phyloP scores from a whole-genome alignment of 2,329 filamentous ascomycete species.

The Penicillium sp. region DNA sequence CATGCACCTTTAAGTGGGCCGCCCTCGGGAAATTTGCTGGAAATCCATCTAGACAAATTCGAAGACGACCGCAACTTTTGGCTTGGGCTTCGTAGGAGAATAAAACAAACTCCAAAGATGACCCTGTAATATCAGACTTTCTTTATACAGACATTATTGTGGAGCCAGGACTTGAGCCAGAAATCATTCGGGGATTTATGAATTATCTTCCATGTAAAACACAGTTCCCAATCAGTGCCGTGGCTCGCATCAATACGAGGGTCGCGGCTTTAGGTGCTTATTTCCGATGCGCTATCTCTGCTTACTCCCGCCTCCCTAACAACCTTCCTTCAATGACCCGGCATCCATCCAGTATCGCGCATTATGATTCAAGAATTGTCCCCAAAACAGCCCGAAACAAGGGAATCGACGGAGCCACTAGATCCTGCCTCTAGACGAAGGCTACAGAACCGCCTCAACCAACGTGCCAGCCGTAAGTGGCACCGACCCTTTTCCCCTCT shows the following conservation, averaged over 20 bases:
- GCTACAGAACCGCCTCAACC: conserved; percentile 34
- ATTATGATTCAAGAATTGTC: background rate
- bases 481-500: background rate
- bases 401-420: background rate
- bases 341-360: background rate
- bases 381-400: background rate
- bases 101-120: too few relatives aligned
- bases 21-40: too few relatives aligned
- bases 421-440: conserved; percentile 23
- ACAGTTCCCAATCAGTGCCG: too few relatives aligned
- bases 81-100: too few relatives aligned
- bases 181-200: too few relatives aligned
- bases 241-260: background rate
- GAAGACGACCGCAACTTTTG: too few relatives aligned
- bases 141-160: too few relatives aligned
- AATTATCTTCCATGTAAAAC: too few relatives aligned
- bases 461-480: conserved; percentile 32
- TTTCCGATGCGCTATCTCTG: conserved; percentile 12
- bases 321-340: background rate
- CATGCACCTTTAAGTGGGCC: too few relatives aligned
- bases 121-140: too few relatives aligned
- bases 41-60: too few relatives aligned
- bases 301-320: background rate
- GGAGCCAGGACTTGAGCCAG: too few relatives aligned
- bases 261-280: conserved; percentile 17